Conservation (phyloP, 2,329 filamentous ascomycete species). For the Penicillium decumbens region DNA sequence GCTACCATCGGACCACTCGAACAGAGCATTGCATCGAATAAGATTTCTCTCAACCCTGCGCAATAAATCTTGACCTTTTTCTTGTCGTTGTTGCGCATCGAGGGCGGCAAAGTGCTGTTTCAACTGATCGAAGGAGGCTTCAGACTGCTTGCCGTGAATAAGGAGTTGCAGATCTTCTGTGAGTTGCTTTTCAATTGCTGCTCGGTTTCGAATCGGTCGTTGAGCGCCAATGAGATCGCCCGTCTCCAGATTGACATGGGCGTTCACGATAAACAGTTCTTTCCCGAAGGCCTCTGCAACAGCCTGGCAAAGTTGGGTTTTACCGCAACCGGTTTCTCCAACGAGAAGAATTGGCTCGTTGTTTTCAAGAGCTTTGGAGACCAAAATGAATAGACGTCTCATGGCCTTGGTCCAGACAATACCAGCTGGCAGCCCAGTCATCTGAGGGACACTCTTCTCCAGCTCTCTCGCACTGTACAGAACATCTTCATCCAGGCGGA, state of each 20-base stretch:
- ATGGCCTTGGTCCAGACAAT: conserved; percentile 96
- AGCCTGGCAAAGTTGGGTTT: conserved; percentile 93
- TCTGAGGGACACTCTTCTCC: conserved; percentile 52
- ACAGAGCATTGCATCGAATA: conserved; percentile 73
- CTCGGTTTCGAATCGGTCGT: conserved; percentile 80
- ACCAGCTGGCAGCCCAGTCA: conserved; percentile 28
- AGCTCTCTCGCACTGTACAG: conserved; percentile 65
- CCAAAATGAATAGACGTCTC: conserved; percentile 82
- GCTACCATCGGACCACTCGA: conserved; percentile 94
- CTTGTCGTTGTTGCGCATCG: conserved; percentile 40
- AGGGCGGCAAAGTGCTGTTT: conserved; percentile 57
- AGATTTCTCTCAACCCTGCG: conserved; percentile 45
- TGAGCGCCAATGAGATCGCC: conserved; percentile 96
- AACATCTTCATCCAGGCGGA: conserved; percentile 67
- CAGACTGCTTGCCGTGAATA: conserved; percentile 31
- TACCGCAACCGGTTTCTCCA: conserved; percentile 94
- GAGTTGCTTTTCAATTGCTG: conserved; percentile 64
- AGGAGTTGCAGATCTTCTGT: conserved; percentile 54
- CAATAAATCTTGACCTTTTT: conserved; percentile 48
- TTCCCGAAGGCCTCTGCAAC: conserved; percentile 75
- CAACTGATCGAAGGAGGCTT: conserved; percentile 51
- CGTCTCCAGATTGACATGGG: conserved; percentile 96
- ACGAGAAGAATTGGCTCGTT: conserved; percentile 93
- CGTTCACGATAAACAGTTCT: conserved; percentile 84
- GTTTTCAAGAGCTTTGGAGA: conserved; percentile 79